Percentiles rank a stretch among this genome's conserved stretches.
These are phyloP conservation scores for Mucor piriformis DNA, from an alignment of 371 early-diverging fungal species.

Conservation along the genomic window DNA sequence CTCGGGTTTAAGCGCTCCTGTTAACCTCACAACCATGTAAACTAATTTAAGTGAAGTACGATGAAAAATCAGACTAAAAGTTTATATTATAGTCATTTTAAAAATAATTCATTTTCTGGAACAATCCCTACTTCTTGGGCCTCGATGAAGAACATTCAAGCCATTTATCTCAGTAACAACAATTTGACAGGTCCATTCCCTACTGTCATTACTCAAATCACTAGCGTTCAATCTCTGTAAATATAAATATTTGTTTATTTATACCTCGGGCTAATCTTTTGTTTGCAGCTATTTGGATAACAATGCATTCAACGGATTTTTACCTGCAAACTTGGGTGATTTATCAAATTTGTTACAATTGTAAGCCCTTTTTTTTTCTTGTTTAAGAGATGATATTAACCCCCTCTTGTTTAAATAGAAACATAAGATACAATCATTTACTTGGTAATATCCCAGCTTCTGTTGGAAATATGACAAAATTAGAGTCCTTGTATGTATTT, in stretches of 20 bases:
- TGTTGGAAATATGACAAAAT: conserved; percentile 36
- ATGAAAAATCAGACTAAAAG: neutral
- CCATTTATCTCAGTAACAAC: conserved; percentile 46
- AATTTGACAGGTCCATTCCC: conserved; percentile 42
- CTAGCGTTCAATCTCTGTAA: conserved; percentile 31
- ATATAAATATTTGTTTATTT: neutral
- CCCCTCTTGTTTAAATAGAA: conserved; percentile 19
- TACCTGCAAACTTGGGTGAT: conserved; percentile 33
- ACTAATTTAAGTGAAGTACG: neutral
- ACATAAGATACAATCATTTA: conserved; percentile 40
- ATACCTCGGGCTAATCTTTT: neutral
- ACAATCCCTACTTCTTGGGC: conserved; percentile 43
- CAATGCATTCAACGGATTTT: conserved; percentile 35
- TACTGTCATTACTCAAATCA: conserved; percentile 19
- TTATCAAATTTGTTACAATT: conserved; percentile 24
- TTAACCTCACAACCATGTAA: conserved; percentile 39
- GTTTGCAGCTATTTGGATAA: conserved; percentile 30
- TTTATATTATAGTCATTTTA: conserved; percentile 37
- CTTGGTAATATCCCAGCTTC: conserved; percentile 38
- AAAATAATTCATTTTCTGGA: conserved; percentile 48
- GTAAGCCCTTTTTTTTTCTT: conserved; percentile 19
- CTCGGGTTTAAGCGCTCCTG: conserved; percentile 24
- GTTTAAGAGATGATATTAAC: neutral
- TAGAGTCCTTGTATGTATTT: conserved; percentile 39
- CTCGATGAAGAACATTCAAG: conserved; percentile 14